Base-by-base conservation (phyloP, 495 filamentous ascomycete genomes). In the Hypomontagnella monticulosa region DNA sequence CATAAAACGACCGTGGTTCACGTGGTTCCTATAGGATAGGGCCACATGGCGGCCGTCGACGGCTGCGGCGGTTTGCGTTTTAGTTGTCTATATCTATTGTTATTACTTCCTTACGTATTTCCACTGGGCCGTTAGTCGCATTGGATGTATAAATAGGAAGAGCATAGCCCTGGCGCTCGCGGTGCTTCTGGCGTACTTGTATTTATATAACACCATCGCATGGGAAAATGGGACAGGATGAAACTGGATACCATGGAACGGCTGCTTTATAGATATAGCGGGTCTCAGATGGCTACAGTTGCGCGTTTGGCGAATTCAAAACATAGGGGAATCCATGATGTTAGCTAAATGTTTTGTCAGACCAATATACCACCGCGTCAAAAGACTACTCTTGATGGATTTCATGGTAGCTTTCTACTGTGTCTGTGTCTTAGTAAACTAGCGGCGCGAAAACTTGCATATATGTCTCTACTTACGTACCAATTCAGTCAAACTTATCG, bases 1-100 rank as follows among this genome's bases (percentile, higher is more conserved):
- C 14, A 33, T 66, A 32, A 67, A 70, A 33, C 67, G 53, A 34
- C 63, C 69, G n/a, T 70, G 71, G 69, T 67, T 70, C 41, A 47
- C 66, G 19, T 67, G 54, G 60, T 44, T 69, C 14, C 48, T 63
- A 63, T 68, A 68, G 54, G 27, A 47, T 46, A 51, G 10, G 51
- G 23, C 42, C 27, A 16, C 37, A 37, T 38, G 30, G 33, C 20
- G 33, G n/a, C 32, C 41, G 36, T 54, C 20, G 11, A 46, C 18
- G 30, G 48, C 38, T 6, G 34, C 53, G 18, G 37, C 32, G 14
- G 10, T 62, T 14, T 9, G 57, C 48, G 30, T 57, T 54, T 23
- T 57, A n/a, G 52, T 34, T 51, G 48, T 59, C 34, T 69, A 51
- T 27, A 44, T 59, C 36, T 34, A 32, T 41, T 66, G 55, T 66